Base-by-base conservation (phyloP, 768 basidiomycete species). In the Lentinula lateritia region DNA sequence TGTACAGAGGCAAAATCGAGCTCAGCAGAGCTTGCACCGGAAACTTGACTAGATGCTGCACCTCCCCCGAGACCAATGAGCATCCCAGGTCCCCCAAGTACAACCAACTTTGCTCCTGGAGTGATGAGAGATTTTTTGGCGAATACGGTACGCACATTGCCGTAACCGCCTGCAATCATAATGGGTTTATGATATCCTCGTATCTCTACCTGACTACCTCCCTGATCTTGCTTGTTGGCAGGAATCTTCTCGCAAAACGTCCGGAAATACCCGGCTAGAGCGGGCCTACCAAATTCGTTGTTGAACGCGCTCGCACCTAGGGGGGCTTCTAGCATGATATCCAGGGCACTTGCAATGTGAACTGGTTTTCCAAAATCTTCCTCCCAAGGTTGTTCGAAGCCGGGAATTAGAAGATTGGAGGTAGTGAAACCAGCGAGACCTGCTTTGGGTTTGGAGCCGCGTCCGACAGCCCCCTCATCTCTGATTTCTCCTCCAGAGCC, bases 101-200 rank as follows among this genome's bases (percentile, higher is more conserved):
- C 94, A 63, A 98, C 82, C 60, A 99, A 81, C 73, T 90, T 93
- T 8, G 95, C 89, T 1, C 92, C 95, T 2, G 89, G 80, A 0
- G 80, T 77, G 68, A 99, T 94, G 62, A 75, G 73, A 2, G 81
- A 78, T 76, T 99, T 99, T 69, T 76, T 82, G 36, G 95, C 87
- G 67, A 92, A 95, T 64, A 82, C 76, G 5, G 90, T 88, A 15
- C 93, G 87, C 43, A 98, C 95, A 68, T 91, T 98, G 5, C 97
- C 97, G 64, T 95, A 86, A 28, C 97, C 97, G 18, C 97, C 97
- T 7, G 97, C 96, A 65, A 99, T 90, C 97, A 99, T 99, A 78
- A 99, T 97, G 13, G 97, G 97, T 73, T 99, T 99, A 77, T 98
- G 97, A 73, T 98, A 99, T 0, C 97, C 97, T 58, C 95, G 78